These are phyloP conservation scores for Rhododendron simsii DNA, from an alignment of 148 eudicot genomes.

Conservation along the genomic window DNA sequence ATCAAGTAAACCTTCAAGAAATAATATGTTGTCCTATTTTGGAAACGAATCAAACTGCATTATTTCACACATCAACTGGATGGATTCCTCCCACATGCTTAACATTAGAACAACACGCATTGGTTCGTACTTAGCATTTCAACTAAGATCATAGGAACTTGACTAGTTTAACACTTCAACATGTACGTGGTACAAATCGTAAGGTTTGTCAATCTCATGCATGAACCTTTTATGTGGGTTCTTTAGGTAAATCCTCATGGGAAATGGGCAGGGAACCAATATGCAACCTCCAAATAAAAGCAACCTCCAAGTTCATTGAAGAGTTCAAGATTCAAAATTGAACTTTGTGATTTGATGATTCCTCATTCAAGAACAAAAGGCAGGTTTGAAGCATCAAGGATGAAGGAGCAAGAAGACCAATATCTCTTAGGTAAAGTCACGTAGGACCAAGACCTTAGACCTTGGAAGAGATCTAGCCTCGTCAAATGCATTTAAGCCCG, in stretches of 20 bases:
- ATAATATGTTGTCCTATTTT: not conserved
- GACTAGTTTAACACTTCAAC: not conserved
- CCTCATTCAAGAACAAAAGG: conserved; percentile 1
- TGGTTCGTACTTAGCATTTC: not conserved
- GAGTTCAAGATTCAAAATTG: not conserved
- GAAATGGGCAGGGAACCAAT: not conserved
- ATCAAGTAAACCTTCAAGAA: not conserved
- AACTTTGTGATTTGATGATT: not conserved
- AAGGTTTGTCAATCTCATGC: not conserved
- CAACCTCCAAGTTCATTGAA: not conserved
- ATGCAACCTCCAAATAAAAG: not conserved
- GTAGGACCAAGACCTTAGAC: not conserved
- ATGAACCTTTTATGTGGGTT: not conserved
- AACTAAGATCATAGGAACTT: not conserved
- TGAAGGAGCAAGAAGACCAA: conserved; percentile 1
- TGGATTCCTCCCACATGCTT: not conserved
- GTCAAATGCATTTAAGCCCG: not conserved
- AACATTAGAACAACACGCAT: not conserved
- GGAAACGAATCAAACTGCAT: not conserved
- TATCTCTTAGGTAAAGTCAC: not conserved
- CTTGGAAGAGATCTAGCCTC: not conserved
- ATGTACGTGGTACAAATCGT: not conserved
- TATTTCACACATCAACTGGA: not conserved
- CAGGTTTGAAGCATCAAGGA: not conserved
- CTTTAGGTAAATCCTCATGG: not conserved